Evolutionary conservation across 345 rosid genomes (phyloP), one percentile per base, ranked within the genome.

Genomic region (Dipteronia sinensis): DNA sequence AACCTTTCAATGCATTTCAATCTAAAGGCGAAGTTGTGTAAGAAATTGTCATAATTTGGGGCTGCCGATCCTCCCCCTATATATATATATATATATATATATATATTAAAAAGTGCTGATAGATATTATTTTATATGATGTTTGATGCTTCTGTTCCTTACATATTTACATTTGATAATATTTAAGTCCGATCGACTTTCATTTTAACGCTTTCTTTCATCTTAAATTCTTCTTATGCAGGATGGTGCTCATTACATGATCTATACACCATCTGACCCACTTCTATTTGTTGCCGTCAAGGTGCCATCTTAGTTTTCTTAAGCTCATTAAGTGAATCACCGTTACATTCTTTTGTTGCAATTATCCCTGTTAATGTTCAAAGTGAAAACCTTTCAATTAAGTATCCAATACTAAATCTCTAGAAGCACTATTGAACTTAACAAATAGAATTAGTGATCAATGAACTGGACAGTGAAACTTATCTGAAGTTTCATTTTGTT

Each of bases 211-310:
- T 61, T 59, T 76, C 38, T 22, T 40, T 66, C 53, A 76, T 53
- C 25, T 16, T 22, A 31, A 63, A n/a, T 13, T 69, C 75, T 65
- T 46, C 61, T 81, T 68, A 58, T 81, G 75, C 93, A 95, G 98
- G 98, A 93, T 83, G 98, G 98, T 75, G 83, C 92, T 67, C 97
- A 95, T 87, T 95, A 89, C 86, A 95, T 93, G 97, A 89, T 93
- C 27, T 95, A 93, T 82, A 95, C 98, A 46, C 90, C 90, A 56
- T 82, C 87, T 0, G 93, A 92, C 82, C 97, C 98, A 46, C 92
- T 92, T 86, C 93, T 90, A 63, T 94, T 94, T 76, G 94, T 94
- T 81, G 98, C 94, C 63, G 86, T 90, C 47, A 93, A 90, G 97
- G 98, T 90, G 87, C 65, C 79, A 16, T 71, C n/a, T 40, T 62